Conservation (phyloP, 2,329 filamentous ascomycete species). For the Verticillium longisporum region DNA sequence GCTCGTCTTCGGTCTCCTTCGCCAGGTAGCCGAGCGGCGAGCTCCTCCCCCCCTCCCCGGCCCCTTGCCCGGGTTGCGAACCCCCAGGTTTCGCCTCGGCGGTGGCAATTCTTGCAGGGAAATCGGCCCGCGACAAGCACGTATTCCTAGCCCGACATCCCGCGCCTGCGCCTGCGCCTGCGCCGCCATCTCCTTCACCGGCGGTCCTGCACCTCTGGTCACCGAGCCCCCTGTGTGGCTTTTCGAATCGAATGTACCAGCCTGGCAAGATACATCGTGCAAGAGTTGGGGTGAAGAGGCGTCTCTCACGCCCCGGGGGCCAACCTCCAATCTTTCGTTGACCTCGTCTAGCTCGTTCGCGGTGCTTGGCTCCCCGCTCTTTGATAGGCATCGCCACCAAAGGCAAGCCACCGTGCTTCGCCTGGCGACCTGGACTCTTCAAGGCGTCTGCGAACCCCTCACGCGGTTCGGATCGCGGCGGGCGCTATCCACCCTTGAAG, state of each 20-base stretch:
- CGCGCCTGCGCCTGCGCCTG: neutral
- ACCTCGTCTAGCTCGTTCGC: neutral
- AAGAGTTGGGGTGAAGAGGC: neutral
- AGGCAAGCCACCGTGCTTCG: neutral
- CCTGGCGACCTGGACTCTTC: neutral
- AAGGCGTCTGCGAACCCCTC: neutral
- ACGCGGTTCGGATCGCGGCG: neutral
- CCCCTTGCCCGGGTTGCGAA: neutral
- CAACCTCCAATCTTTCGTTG: neutral
- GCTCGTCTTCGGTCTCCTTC: neutral
- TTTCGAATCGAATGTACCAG: neutral
- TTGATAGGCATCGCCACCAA: neutral
- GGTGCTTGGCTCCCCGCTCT: neutral
- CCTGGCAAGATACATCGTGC: neutral
- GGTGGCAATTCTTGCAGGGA: neutral
- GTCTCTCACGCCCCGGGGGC: neutral
- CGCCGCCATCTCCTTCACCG: neutral
- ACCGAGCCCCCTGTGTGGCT: neutral
- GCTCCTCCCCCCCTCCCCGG: neutral
- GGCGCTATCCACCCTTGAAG: neutral
- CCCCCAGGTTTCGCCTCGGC: neutral
- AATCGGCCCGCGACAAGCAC: neutral
- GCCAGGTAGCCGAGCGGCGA: neutral
- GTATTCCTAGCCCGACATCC: neutral
- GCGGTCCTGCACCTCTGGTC: neutral